Base-by-base conservation (phyloP, 163 green algal genomes). In the Chlamydomonas reinhardtii region DNA sequence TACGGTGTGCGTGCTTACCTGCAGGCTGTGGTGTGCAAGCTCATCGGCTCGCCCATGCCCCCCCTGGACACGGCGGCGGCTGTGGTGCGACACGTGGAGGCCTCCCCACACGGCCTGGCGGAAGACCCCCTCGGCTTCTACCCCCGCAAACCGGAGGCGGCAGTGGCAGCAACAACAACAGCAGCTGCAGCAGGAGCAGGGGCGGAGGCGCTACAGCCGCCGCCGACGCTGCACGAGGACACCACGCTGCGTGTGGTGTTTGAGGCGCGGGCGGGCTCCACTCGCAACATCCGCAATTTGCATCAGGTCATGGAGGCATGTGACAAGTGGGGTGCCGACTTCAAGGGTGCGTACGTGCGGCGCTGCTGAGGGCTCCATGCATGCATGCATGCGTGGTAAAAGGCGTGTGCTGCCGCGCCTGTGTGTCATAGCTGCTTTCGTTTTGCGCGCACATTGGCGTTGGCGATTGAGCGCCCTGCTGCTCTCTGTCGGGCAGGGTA, bases 1-100 rank as follows among this genome's bases (percentile, higher is more conserved):
- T n/a, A n/a, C n/a, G n/a, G n/a, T n/a, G n/a, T n/a, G n/a, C n/a
- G n/a, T n/a, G n/a, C n/a, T n/a, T n/a, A n/a, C n/a, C n/a, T n/a
- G 22, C 76, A 84, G 76, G 43, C 76, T 29, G n/a, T 75, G 65
- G 65, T 84, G 19, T 84, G 76, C 64, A 84, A 75, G n/a, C 11
- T 84, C 29, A 14, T 74, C 20, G 64, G 76, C n/a, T 74, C 39
- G 24, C 39, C 59, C 17, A 17, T 68, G n/a, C 24, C 65, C 16
- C 29, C 76, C 20, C n/a, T 84, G 1, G 35, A 37, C 12, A 66
- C 65, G 24, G 76, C 76, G 25, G 43, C n/a, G 5, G 39, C 43
- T 3, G 76, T 84, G 64, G 43, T 59, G 29, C 27, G 15, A 8
- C 76, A 84, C 65, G 8, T 68, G 31, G 43, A 32, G 19, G 64